Evolutionary conservation across 768 basidiomycete genomes (phyloP), one percentile per base, ranked within the genome.

Genomic region (Bullera alba): DNA sequence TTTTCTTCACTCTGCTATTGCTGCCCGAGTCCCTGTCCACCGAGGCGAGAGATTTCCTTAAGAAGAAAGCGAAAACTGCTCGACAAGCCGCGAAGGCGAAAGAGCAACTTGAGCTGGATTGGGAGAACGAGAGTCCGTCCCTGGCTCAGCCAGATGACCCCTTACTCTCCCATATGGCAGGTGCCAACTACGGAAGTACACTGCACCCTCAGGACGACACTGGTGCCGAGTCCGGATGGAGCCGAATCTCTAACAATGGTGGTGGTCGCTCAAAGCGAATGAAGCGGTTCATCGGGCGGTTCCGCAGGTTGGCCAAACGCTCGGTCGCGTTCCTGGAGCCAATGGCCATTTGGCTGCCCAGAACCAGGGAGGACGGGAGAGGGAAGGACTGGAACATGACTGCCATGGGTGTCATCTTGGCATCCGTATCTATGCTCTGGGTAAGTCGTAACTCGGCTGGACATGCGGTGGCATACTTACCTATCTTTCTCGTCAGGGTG

Each of bases 341-440:
- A 0, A 78, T 90, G 30, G 75, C 78, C 0, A 78, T 87, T 62
- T 86, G 90, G 64, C 34, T 79, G 23, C 87, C 87, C 14, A 75
- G 77, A 44, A 74, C 73, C 19, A 37, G 58, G 51, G 58, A 59
- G 17, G 56, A 61, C 70, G 58, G 67, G 68, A 16, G 65, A 15
- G 74, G 76, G 43, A 80, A 73, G 59, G 86, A 87, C 63, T 90
- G 82, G 77, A 86, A 83, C 63, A 74, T 92, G 66, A 83, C 83
- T 2, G 76, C 81, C 50, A 71, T 87, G 3, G 87, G 82, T 2
- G 46, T 79, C 4, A 79, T 79, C 3, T 63, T 86, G 43, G 85
- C 87, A 64, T 65, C 77, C 10, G 81, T 84, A 68, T 69, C 82
- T 28, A 75, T 87, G 27, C 79, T 86, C 2, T 78, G 78, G 42